phyloP scores from a whole-genome alignment of 2,329 filamentous ascomycete species.

The Stagonosporopsis tanaceti region DNA sequence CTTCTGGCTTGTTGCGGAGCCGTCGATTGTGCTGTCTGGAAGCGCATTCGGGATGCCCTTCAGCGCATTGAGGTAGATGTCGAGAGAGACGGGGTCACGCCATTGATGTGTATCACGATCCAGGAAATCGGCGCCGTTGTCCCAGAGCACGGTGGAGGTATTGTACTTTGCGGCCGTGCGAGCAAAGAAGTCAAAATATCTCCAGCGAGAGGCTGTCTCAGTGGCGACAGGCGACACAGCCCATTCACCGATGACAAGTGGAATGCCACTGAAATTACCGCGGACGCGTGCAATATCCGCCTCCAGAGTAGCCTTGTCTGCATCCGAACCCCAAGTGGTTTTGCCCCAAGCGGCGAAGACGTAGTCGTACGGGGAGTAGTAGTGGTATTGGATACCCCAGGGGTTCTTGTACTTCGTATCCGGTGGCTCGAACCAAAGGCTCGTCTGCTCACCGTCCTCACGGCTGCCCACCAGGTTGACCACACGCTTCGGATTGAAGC shows the following conservation, averaged over 20 bases:
- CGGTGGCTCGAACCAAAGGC: conserved; percentile 62
- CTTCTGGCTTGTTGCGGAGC: conserved; percentile 54
- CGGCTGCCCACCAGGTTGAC: conserved; percentile 63
- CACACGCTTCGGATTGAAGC: conserved; percentile 63
- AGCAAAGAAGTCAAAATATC: conserved; percentile 64
- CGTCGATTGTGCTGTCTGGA: conserved; percentile 61
- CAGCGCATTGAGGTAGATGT: conserved; percentile 58
- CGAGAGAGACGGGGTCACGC: conserved; percentile 59
- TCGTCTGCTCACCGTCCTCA: conserved; percentile 62
- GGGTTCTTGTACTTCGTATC: conserved; percentile 60
- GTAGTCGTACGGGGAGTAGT: conserved; percentile 63
- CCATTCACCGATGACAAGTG: conserved; percentile 67
- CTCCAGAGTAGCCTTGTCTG: conserved; percentile 60
- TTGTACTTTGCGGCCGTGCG: conserved; percentile 59
- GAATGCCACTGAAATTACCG: conserved; percentile 63
- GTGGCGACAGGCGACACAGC: conserved; percentile 59
- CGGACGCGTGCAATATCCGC: conserved; percentile 61
- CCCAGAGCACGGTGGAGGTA: conserved; percentile 64
- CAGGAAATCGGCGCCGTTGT: conserved; percentile 66
- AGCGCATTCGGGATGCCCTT: conserved; percentile 59
- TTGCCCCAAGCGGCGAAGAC: conserved; percentile 63
- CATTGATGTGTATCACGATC: conserved; percentile 59
- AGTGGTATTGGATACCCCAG: conserved; percentile 69
- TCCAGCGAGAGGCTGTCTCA: conserved; percentile 65
- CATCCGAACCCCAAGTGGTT: conserved; percentile 65